Conservation (phyloP, 2,329 filamentous ascomycete species). For the Penicillium sp. region DNA sequence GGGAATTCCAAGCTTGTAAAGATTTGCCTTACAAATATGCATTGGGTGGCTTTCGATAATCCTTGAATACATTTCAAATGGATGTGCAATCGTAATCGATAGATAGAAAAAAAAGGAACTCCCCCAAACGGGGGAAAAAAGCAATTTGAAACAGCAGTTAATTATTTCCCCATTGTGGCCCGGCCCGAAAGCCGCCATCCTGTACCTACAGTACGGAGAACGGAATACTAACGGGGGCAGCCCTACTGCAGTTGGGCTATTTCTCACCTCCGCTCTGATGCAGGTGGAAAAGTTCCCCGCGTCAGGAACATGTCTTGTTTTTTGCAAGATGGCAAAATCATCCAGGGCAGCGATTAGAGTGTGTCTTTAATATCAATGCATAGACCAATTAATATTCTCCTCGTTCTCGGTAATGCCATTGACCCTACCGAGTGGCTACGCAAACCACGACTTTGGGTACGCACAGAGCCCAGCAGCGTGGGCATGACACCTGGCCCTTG, state of each 20-base stretch:
- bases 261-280: not conserved
- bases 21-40: constrained; percentile 2
- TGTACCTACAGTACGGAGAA: not conserved
- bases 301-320: not conserved
- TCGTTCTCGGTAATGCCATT: constrained; percentile 1
- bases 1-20: not conserved
- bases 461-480: constrained; percentile 18
- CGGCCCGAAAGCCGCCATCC: constrained; percentile 18
- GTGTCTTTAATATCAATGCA: not conserved
- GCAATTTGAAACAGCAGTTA: constrained; percentile 19
- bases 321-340: not conserved
- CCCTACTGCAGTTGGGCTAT: constrained; percentile 14
- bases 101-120: not conserved
- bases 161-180: constrained; percentile 19
- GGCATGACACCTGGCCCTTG: constrained; percentile 22
- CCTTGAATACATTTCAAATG: constrained; percentile 2
- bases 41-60: constrained; percentile 11
- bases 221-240: constrained; percentile 1
- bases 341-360: not conserved
- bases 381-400: not conserved
- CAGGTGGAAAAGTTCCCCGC: not conserved
- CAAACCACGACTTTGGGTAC: constrained; percentile 5
- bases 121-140: constrained; percentile 1
- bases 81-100: not conserved
- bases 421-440: constrained; percentile 14